These are phyloP conservation scores for Saturnispora gosingensis DNA, from an alignment of 805 yeast genomes.

Conservation along the genomic window DNA sequence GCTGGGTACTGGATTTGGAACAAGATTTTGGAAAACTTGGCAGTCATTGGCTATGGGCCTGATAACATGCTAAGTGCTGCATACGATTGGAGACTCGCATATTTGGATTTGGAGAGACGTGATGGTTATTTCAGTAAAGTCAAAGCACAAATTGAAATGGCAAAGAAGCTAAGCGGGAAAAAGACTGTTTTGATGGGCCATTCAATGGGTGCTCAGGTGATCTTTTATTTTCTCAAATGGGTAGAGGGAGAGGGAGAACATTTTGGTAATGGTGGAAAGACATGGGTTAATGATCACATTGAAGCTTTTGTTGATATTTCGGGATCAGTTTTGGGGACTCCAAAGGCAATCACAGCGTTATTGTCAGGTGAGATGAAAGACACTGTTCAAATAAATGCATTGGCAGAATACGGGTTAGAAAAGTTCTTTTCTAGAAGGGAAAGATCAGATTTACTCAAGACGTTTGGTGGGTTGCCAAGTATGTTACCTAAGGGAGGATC, in stretches of 20 bases:
- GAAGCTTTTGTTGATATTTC: conserved; percentile 79
- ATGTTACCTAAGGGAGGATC: conserved; percentile 97
- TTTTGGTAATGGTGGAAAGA: conserved; percentile 85
- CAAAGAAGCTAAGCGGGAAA: conserved; percentile 41
- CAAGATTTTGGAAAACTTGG: conserved; percentile 85
- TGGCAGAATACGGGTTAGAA: conserved; percentile 91
- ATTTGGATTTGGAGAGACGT: conserved; percentile 76
- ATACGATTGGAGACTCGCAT: conserved; percentile 94
- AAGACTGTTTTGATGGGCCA: conserved; percentile 80
- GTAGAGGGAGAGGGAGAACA: conserved; percentile 77
- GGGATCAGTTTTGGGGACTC: conserved; percentile 89
- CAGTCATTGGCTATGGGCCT: conserved; percentile 90
- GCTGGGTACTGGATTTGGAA: conserved; percentile 99
- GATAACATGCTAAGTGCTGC: conserved; percentile 85
- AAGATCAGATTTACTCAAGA: conserved; percentile 72
- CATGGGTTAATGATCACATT: conserved; percentile 81
- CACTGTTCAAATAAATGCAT: conserved; percentile 84
- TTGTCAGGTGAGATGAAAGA: conserved; percentile 98
- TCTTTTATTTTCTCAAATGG: conserved; percentile 89
- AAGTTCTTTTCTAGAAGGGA: conserved; percentile 87
- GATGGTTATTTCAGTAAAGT: conserved; percentile 79
- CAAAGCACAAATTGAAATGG: conserved; percentile 62
- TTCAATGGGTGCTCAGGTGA: conserved; percentile 93
- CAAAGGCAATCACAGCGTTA: conserved; percentile 84
- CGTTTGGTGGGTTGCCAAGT: conserved; percentile 91